Conservation (phyloP, 202 grass and related monocot species). For the Zizania palustris region DNA sequence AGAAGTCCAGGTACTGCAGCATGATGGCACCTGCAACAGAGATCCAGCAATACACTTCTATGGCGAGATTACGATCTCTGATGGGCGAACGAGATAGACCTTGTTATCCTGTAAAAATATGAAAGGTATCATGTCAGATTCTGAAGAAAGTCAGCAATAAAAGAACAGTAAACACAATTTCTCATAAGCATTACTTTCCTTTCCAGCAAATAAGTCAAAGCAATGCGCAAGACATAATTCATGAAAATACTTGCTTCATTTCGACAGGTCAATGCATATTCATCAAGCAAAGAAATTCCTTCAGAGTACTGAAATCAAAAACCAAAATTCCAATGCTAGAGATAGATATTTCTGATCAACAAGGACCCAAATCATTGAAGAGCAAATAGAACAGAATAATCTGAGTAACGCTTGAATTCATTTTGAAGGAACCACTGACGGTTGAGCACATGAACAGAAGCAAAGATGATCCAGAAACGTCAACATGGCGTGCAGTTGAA, state of each 20-base stretch:
- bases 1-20: constrained; percentile 92
- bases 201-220: background rate
- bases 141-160: background rate
- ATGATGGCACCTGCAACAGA: constrained; percentile 43
- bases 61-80: constrained; percentile 32
- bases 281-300: background rate
- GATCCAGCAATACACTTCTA: constrained; percentile 36
- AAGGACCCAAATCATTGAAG: background rate
- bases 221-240: background rate
- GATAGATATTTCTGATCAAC: background rate
- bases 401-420: background rate
- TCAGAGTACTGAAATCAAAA: background rate
- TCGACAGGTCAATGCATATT: constrained; percentile 21
- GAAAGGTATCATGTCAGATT: constrained; percentile 28
- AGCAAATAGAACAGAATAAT: constrained; percentile 5
- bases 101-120: constrained; percentile 37
- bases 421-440: background rate
- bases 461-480: constrained; percentile 23
- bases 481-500: constrained; percentile 16
- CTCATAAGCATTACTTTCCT: background rate
- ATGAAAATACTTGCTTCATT: background rate
- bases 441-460: constrained; percentile 17
- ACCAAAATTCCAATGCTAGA: background rate
- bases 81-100: background rate
- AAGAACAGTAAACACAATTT: background rate